Percentiles rank a stretch among this genome's conserved stretches.
phyloP scores from a whole-genome alignment of 116 monocot genomes.

The Iris pallida region DNA sequence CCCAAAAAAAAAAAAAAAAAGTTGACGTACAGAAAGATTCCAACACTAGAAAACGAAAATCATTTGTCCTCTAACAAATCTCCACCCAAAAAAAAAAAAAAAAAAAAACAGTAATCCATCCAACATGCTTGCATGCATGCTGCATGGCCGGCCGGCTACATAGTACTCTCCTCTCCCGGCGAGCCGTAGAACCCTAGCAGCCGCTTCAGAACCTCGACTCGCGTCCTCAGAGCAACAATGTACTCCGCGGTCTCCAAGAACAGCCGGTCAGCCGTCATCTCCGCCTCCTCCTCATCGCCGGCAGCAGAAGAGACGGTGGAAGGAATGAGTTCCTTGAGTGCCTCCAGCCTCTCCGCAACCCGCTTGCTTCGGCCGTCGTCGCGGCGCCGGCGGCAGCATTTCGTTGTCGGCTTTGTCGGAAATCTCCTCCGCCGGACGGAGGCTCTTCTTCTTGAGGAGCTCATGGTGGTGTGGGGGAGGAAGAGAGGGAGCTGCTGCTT shows the following conservation, averaged over 20 bases:
- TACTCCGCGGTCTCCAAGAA: slow-evolving; percentile 13
- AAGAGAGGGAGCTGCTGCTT: too few relatives aligned
- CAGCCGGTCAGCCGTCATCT: background rate
- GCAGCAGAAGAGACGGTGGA: background rate
- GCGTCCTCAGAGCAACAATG: background rate
- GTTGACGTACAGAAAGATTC: too few relatives aligned
- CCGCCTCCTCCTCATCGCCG: background rate
- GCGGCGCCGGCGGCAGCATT: too few relatives aligned
- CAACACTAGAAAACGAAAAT: too few relatives aligned
- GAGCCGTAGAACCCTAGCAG: slow-evolving; percentile 8
- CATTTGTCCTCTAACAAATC: too few relatives aligned
- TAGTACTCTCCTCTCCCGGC: background rate
- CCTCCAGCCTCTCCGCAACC: slow-evolving; percentile 13
- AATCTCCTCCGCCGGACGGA: too few relatives aligned
- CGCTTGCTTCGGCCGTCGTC: background rate
- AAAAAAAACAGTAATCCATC: background rate
- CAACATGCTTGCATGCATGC: background rate
- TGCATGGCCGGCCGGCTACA: background rate
- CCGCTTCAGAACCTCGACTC: slow-evolving; percentile 8
- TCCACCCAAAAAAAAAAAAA: background rate
- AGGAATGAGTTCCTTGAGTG: slow-evolving; percentile 9
- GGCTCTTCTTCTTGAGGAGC: too few relatives aligned
- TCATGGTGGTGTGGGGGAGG: too few relatives aligned
- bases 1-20: too few relatives aligned
- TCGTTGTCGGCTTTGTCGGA: too few relatives aligned